Base-by-base conservation (phyloP, 345 rosid genomes). In the Gossypium mustelinum region DNA sequence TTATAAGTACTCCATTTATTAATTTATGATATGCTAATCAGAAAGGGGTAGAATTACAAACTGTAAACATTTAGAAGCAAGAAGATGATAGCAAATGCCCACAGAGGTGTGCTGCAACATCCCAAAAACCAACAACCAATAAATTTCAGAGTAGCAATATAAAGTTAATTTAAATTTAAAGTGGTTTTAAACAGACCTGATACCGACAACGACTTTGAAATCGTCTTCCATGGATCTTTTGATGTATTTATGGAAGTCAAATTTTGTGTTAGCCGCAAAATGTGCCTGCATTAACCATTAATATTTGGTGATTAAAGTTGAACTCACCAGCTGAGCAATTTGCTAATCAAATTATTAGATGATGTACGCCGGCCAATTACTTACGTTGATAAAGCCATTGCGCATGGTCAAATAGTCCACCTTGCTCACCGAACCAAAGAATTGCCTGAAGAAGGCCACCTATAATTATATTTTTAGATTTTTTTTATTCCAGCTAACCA, bases 141-240 rank as follows among this genome's bases (percentile, higher is more conserved):
- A 52, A 34, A 34, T 34, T 34, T 34, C 1, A 34, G 41, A 34
- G 11, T 58, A 7, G 24, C 29, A 57, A 20, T 11, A 57, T 9
- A 22, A 22, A 9, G 24, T 58, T 20, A 24, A 58, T 22, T 58
- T 22, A 58, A 58, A 58, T 34, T 34, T 34, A 4, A 34, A 34
- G 39, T 4, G 16, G 11, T 3, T 11, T 58, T 12, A 27, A 61
- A 14, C 66, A 2, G 22, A 85, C 88, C 90, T 89, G 41, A 86
- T 82, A 56, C 92, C 88, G 9, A 86, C 92, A 9, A 87, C 90
- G 76, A 81, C 87, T 77, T 87, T 89, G 70, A 89, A 89, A 68
- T 86, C 89, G 65, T 89, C 92, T 78, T 89, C 92, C 86, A 85
- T 84, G 63, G 89, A 85, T 76, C 87, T 84, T 76, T 87, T 84